Evolutionary conservation across 768 basidiomycete species (phyloP), one percentile per base, ranked within the genome.

Genomic region (Leccinum broughii): DNA sequence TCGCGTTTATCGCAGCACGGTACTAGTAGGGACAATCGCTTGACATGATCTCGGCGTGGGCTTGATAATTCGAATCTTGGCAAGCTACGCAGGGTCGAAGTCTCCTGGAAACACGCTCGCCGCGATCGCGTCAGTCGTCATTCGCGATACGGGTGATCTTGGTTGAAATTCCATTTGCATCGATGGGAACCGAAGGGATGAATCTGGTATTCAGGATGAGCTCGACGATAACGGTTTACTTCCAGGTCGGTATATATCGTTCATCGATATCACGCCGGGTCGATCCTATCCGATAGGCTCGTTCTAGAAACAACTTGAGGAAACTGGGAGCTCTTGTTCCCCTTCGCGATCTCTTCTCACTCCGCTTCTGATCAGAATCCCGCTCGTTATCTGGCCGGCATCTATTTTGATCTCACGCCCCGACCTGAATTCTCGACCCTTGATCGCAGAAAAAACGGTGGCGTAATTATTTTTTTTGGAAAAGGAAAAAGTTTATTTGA

Each of bases 391-490:
- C 49, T 28, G 15, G 20, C 15, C 32, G 34, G 34, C 34, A 28
- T 26, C 7, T 41, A 41, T 41, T n/a, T 3, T 30, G 52, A 55
- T 39, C 34, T 20, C 26, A 28, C 13, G 35, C 26, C 22, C 17
- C 9, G 30, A 30, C 30, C 30, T 41, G 41, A n/a, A n/a, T n/a
- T 9, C 41, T n/a, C 41, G 41, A 41, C 49, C 49, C 57, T 59
- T 46, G 57, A 61, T 61, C 57, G 11, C 41, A 41, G 39, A 15
- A 59, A 46, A 48, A 58, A 34, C 37, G 51, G 60, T 59, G 60
- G 60, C 60, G 60, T 35, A 39, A 35, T 44, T 48, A 3, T 22
- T 2, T 48, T n/a, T 30, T 0, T 41, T 41, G 2, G 41, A n/a
- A 41, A 41, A 41, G 41, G 41, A 41, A 41, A 41, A 17, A 41